phyloP scores from a whole-genome alignment of 1,139 yeast genomes.

The Blastobotrys ciferrii region DNA sequence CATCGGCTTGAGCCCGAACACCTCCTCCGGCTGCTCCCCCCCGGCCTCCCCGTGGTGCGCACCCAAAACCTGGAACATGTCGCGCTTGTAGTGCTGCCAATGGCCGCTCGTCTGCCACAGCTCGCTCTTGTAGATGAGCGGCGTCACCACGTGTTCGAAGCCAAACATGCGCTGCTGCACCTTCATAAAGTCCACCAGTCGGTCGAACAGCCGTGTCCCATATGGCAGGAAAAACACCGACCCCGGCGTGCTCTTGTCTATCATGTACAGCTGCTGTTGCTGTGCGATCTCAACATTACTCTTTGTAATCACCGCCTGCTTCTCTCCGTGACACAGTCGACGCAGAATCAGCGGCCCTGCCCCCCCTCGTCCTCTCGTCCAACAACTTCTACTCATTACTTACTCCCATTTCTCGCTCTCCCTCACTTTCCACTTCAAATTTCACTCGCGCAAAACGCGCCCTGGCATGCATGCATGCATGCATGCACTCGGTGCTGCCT shows the following conservation, averaged over 20 bases:
- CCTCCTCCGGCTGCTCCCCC: conserved; percentile 41
- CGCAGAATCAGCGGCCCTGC: not conserved
- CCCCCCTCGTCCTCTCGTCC: not conserved
- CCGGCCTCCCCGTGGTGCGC: conserved; percentile 33
- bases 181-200: conserved; percentile 76
- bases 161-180: conserved; percentile 79
- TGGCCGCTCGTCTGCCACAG: conserved; percentile 94
- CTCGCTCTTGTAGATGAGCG: conserved; percentile 78
- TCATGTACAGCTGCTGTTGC: conserved; percentile 67
- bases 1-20: conserved; percentile 91
- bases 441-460: no score
- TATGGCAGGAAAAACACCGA: conserved; percentile 86
- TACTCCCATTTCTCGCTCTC: no score
- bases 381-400: no score
- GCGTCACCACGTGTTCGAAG: conserved; percentile 90
- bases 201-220: conserved; percentile 84
- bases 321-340: conserved; percentile 5
- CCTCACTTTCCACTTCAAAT: no score
- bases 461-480: no score
- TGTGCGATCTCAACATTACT: conserved; percentile 22
- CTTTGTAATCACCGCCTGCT: not conserved
- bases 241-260: conserved; percentile 82
- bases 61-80: conserved; percentile 75
- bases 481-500: no score
- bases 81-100: conserved; percentile 92